Evolutionary conservation across 2,329 filamentous ascomycete species (phyloP).

Genomic region (Colletotrichum coccodes): DNA sequence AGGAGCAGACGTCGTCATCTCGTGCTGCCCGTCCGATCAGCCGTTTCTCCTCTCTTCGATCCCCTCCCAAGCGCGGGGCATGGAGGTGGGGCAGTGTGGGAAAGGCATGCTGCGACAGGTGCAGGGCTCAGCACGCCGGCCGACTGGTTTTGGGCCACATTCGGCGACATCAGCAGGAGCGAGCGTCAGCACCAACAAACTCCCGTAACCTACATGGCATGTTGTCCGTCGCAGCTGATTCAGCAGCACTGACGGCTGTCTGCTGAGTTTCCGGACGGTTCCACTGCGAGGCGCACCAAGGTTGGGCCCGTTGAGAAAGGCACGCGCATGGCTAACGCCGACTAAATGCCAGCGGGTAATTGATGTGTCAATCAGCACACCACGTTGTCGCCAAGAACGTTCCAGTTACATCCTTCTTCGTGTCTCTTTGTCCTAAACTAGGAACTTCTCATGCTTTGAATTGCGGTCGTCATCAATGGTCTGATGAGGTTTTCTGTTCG

Average conservation of each 20-base stretch:
- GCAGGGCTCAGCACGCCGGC: not conserved
- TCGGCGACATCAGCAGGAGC: not conserved
- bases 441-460: not conserved
- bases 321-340: constrained; percentile 10
- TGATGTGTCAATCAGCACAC: constrained; percentile 17
- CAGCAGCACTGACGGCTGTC: not conserved
- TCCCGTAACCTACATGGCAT: not conserved
- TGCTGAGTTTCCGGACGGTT: constrained; percentile 1
- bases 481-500: not conserved
- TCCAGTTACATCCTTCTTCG: not conserved
- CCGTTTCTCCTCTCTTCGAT: not conserved
- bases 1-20: constrained; percentile 17
- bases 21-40: constrained; percentile 18
- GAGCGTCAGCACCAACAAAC: not conserved
- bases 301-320: constrained; percentile 7
- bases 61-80: constrained; percentile 5
- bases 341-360: constrained; percentile 20
- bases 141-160: not conserved
- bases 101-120: not conserved
- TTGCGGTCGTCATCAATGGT: not conserved
- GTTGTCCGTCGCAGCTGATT: not conserved
- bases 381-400: constrained; percentile 19
- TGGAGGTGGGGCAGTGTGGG: not conserved
- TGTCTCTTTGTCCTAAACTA: not conserved
- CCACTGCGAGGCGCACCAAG: constrained; percentile 13